phyloP scores from a whole-genome alignment of 1,284 basidiomycete species.

The Singerocomus inundabilis region DNA sequence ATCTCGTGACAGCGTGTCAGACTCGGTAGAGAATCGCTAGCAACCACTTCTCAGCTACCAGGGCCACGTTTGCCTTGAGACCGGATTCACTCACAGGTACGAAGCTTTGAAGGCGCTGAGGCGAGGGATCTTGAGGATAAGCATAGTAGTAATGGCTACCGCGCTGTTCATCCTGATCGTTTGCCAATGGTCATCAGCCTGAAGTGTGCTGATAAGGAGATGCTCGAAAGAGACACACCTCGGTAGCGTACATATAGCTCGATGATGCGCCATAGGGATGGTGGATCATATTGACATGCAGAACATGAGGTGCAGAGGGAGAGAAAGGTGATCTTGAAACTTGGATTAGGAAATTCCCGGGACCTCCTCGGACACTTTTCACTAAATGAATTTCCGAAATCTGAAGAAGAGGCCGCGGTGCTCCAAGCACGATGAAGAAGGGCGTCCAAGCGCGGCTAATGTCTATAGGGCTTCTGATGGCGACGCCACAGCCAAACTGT shows the following conservation, averaged over 20 bases:
- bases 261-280: constrained; percentile 33
- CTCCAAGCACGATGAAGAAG: neutral
- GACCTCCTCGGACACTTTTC: constrained; percentile 3
- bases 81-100: constrained; percentile 23
- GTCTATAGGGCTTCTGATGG: neutral
- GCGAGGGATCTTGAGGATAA: constrained; percentile 4
- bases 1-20: constrained; percentile 15
- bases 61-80: neutral
- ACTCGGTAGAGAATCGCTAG: constrained; percentile 30
- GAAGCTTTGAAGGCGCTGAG: constrained; percentile 28
- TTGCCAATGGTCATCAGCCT: neutral
- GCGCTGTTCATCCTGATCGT: constrained; percentile 6
- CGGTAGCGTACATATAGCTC: constrained; percentile 27
- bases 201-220: neutral
- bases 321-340: constrained; percentile 1
- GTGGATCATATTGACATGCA: constrained; percentile 28
- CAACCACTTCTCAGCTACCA: neutral
- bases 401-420: neutral
- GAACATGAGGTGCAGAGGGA: constrained; percentile 17
- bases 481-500: neutral
- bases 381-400: constrained; percentile 5
- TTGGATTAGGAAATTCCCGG: constrained; percentile 1
- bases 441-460: neutral
- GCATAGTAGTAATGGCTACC: neutral
- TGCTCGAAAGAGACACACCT: constrained; percentile 14